Percentiles rank a stretch among this genome's conserved stretches.
These are phyloP conservation scores for Cyclostephanos tholiformis DNA, from an alignment of 108 stramenopile genomes.

Conservation along the genomic window DNA sequence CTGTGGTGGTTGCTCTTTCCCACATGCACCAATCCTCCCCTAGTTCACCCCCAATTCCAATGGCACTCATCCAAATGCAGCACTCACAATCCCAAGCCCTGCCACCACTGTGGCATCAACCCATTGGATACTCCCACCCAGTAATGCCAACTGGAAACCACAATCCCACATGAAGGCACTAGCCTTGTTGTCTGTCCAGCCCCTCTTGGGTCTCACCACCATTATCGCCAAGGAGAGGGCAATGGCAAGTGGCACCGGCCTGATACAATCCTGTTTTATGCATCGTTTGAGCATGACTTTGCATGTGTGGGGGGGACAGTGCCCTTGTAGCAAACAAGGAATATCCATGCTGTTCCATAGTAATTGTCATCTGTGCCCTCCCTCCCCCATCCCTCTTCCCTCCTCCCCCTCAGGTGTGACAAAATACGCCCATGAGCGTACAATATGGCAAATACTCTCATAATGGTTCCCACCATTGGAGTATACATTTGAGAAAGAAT, in stretches of 20 bases:
- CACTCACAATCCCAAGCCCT: conserved; percentile 48
- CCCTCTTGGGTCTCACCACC: conserved; percentile 54
- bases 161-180: conserved; percentile 39
- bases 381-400: neutral
- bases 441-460: no score
- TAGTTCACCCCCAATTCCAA: no score
- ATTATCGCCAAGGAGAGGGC: no score
- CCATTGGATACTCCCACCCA: conserved; percentile 49
- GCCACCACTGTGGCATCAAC: conserved; percentile 54
- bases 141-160: conserved; percentile 42
- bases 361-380: neutral
- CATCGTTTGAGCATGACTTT: conserved; percentile 40
- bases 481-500: no score
- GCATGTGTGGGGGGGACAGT: conserved; percentile 28
- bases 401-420: neutral
- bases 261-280: neutral
- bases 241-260: no score
- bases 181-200: conserved; percentile 54
- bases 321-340: conserved; percentile 57
- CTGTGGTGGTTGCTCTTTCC: no score
- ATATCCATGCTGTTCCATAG: conserved; percentile 33
- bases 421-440: no score
- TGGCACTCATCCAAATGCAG: conserved; percentile 47
- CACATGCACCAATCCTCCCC: neutral
- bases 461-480: no score